Percentiles rank a stretch among this genome's conserved stretches.
phyloP scores from a whole-genome alignment of 345 rosid genomes.

The Theobroma cacao region DNA sequence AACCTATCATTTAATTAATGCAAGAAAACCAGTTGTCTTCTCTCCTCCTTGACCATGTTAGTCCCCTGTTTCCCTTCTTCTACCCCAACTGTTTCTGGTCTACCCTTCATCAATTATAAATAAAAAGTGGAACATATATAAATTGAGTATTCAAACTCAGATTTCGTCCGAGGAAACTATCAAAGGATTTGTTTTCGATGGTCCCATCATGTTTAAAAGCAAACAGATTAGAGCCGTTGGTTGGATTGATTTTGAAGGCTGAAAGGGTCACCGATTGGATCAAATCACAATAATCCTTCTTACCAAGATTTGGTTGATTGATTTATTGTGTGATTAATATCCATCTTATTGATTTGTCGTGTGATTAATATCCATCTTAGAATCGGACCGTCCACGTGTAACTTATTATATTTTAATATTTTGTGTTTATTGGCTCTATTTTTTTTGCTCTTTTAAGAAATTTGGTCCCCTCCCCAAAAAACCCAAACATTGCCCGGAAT shows the following conservation, averaged over 20 bases:
- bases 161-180: neutral
- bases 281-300: neutral
- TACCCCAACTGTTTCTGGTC: no score
- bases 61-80: no score
- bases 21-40: no score
- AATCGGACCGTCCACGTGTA: neutral
- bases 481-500: neutral
- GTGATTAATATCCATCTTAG: neutral
- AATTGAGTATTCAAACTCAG: neutral
- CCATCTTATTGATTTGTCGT: neutral
- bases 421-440: no score
- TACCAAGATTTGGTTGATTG: neutral
- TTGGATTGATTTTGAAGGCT: neutral
- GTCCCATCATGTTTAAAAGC: neutral
- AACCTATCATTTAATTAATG: no score
- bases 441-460: neutral
- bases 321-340: neutral
- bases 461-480: neutral
- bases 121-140: no score
- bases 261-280: no score
- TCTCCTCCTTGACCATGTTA: no score
- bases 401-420: neutral
- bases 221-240: neutral
- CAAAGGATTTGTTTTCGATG: neutral
- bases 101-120: no score